Evolutionary conservation across 1,139 yeast genomes (phyloP).

Genomic region (Yamadazyma sp.): DNA sequence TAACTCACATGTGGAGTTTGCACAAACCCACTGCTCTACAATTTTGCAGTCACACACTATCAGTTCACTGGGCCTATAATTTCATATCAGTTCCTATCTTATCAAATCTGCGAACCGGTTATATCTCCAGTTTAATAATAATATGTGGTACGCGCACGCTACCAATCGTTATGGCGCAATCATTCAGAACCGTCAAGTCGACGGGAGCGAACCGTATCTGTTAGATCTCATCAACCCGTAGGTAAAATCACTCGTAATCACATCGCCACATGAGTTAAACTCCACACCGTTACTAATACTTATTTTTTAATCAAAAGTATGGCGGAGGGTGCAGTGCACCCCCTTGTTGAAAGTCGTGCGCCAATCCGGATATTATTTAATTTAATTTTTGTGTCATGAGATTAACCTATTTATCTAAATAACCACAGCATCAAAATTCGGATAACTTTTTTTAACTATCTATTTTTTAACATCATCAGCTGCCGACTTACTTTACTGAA

Average conservation of each 20-base stretch:
- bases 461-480: neutral
- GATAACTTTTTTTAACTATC: slow-evolving; percentile 1
- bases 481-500: too few species aligned
- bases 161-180: neutral
- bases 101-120: slow-evolving; percentile 1
- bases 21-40: too few species aligned
- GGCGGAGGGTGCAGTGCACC: slow-evolving; percentile 1
- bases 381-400: slow-evolving; percentile 6
- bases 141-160: neutral
- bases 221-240: too few species aligned
- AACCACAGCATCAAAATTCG: slow-evolving; percentile 1
- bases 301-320: neutral
- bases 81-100: neutral
- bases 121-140: neutral
- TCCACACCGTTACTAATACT: too few species aligned
- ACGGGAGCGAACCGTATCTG: too few species aligned
- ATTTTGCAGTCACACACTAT: too few species aligned
- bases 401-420: slow-evolving; percentile 2
- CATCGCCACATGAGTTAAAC: too few species aligned
- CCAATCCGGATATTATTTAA: neutral
- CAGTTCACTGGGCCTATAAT: too few species aligned
- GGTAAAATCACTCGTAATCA: too few species aligned
- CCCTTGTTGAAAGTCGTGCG: neutral
- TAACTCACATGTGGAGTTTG: too few species aligned
- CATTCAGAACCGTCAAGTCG: too few species aligned